Conservation (phyloP, 768 basidiomycete species). For the Russula ochroleuca region DNA sequence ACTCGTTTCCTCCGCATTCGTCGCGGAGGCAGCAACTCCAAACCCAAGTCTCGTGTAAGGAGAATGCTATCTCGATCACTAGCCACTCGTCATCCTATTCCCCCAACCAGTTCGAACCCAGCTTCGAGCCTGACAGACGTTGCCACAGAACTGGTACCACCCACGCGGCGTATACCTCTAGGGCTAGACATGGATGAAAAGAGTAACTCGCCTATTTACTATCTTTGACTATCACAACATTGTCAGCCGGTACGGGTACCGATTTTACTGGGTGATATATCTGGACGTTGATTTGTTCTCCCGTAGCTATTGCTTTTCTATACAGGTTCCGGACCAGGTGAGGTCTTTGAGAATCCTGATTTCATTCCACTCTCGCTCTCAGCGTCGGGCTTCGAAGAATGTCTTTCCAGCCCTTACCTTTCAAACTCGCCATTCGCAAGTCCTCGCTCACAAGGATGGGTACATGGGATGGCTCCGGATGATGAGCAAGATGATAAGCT, state of each 20-base stretch:
- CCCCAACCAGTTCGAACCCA: conserved; percentile 15
- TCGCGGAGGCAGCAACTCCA: not conserved
- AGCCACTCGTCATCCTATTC: conserved; percentile 18
- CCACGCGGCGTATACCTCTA: not conserved
- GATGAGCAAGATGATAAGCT: conserved; percentile 22
- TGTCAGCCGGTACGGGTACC: conserved; percentile 52
- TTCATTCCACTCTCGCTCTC: conserved; percentile 37
- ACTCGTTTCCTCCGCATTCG: conserved; percentile 23
- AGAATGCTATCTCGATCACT: conserved; percentile 20
- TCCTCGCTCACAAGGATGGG: conserved; percentile 10
- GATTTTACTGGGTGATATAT: conserved; percentile 1
- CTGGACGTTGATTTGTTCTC: conserved; percentile 20
- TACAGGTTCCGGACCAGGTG: conserved; percentile 47
- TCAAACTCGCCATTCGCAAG: conserved; percentile 14
- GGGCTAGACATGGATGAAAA: not conserved
- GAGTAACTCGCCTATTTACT: conserved; percentile 10
- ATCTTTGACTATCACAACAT: conserved; percentile 49
- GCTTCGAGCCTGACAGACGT: conserved; percentile 5
- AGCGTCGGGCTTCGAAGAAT: conserved; percentile 53
- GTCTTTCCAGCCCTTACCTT: conserved; percentile 33
- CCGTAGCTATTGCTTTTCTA: conserved; percentile 72
- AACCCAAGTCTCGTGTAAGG: conserved; percentile 11
- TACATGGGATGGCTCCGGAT: conserved; percentile 5
- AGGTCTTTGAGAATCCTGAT: conserved; percentile 28
- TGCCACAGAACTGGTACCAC: not conserved